phyloP scores from a whole-genome alignment of 768 basidiomycete species.

The Termitomyces bulborhizus region DNA sequence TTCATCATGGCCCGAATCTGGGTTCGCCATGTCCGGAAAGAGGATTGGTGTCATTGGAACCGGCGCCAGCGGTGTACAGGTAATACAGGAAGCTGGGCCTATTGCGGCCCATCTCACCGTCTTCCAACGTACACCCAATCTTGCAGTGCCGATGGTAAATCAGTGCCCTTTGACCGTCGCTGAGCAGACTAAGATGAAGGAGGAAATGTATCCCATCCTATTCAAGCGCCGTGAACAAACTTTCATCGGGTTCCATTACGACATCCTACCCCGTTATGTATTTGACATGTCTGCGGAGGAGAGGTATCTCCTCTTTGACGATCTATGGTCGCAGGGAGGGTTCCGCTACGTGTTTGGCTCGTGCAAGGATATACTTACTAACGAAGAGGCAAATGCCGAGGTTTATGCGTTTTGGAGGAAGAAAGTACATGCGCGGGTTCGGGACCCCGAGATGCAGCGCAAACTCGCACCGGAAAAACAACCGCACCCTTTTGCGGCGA shows the following conservation, averaged over 20 bases:
- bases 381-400: constrained; percentile 14
- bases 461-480: constrained; percentile 17
- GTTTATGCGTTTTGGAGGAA: constrained; percentile 20
- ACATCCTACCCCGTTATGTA: constrained; percentile 2
- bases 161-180: constrained; percentile 11
- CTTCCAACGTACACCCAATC: constrained; percentile 22
- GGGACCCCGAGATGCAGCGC: constrained; percentile 15
- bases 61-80: constrained; percentile 20
- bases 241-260: constrained; percentile 12
- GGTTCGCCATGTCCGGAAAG: constrained; percentile 16
- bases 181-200: constrained; percentile 12
- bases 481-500: constrained; percentile 19
- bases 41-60: constrained; percentile 21
- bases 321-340: constrained; percentile 16
- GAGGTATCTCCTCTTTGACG: constrained; percentile 15
- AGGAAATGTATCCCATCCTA: constrained; percentile 13
- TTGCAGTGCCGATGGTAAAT: constrained; percentile 18
- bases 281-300: constrained; percentile 15
- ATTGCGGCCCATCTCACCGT: constrained; percentile 17
- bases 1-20: constrained; percentile 17
- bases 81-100: constrained; percentile 19
- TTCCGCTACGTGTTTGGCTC: constrained; percentile 15
- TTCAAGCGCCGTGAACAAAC: constrained; percentile 17
- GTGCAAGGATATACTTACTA: constrained; percentile 11
- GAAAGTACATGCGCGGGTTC: constrained; percentile 14